Evolutionary conservation across 768 basidiomycete species (phyloP).

Genomic region (Rossbeevera mucosa): DNA sequence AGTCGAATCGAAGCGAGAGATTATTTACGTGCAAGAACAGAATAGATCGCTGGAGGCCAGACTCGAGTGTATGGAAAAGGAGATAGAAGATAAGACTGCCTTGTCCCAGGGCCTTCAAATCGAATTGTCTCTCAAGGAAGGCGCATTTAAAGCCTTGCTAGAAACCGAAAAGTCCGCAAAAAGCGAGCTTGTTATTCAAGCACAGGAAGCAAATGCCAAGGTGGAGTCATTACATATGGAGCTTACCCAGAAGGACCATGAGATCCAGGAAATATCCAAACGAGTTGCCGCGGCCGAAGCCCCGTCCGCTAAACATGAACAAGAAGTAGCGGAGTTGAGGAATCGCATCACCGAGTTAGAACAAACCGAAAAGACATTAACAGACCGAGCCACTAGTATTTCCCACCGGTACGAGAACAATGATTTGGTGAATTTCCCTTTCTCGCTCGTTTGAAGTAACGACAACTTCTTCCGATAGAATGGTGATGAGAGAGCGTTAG

Average conservation of each 20-base stretch:
- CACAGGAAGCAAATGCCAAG: slow-evolving; percentile 17
- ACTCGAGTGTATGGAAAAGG: slow-evolving; percentile 11
- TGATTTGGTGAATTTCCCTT: slow-evolving; percentile 39
- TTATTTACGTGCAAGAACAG: slow-evolving; percentile 19
- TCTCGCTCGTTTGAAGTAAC: slow-evolving; percentile 8
- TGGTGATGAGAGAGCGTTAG: slow-evolving; percentile 47
- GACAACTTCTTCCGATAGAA: slow-evolving; percentile 32
- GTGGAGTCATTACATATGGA: slow-evolving; percentile 20
- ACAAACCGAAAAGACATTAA: slow-evolving; percentile 27
- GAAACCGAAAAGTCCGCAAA: slow-evolving; percentile 21
- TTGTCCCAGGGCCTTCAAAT: slow-evolving; percentile 17
- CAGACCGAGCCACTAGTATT: slow-evolving; percentile 24
- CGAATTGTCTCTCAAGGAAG: slow-evolving; percentile 26
- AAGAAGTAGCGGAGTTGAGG: slow-evolving; percentile 23
- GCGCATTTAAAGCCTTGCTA: slow-evolving; percentile 19
- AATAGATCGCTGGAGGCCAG: slow-evolving; percentile 15
- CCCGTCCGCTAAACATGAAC: slow-evolving; percentile 22
- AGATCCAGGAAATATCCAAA: slow-evolving; percentile 18
- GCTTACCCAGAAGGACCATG: slow-evolving; percentile 18
- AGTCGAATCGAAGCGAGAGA: slow-evolving; percentile 14
- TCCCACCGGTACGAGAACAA: slow-evolving; percentile 41
- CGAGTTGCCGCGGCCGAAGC: slow-evolving; percentile 23
- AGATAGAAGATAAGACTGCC: slow-evolving; percentile 6
- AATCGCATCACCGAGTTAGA: slow-evolving; percentile 25
- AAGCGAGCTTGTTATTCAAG: slow-evolving; percentile 17